Conservation (phyloP, 768 basidiomycete species). For the Lactifluus subvellereus region DNA sequence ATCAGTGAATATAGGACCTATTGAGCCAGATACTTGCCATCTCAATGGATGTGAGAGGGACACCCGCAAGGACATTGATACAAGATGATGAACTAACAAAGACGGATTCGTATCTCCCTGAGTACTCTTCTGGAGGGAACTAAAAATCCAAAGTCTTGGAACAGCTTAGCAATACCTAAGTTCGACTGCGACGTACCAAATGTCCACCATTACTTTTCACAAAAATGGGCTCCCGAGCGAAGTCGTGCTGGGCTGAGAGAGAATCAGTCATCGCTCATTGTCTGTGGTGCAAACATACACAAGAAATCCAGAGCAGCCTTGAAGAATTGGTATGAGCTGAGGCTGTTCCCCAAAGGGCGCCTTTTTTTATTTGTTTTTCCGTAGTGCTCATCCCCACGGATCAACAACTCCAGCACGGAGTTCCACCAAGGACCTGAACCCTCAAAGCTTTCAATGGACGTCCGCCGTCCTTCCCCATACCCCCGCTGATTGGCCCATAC, state of each 20-base stretch:
- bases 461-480: slow-evolving; percentile 50
- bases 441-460: slow-evolving; percentile 67
- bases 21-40: slow-evolving; percentile 44
- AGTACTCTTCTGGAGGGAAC: slow-evolving; percentile 58
- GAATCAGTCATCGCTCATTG: background rate
- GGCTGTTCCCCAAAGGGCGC: slow-evolving; percentile 64
- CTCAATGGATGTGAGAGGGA: slow-evolving; percentile 73
- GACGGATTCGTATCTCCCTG: slow-evolving; percentile 44
- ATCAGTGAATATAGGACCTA: slow-evolving; percentile 7
- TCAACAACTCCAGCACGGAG: slow-evolving; percentile 50
- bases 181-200: slow-evolving; percentile 36
- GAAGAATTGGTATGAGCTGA: slow-evolving; percentile 90
- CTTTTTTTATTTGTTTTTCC: slow-evolving; percentile 31
- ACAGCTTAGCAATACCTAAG: background rate
- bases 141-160: slow-evolving; percentile 28
- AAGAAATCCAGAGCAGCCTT: slow-evolving; percentile 80
- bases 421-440: slow-evolving; percentile 64
- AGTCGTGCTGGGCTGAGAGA: slow-evolving; percentile 62
- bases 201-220: slow-evolving; percentile 52
- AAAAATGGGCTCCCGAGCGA: slow-evolving; percentile 49
- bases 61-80: slow-evolving; percentile 69
- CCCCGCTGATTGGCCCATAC: slow-evolving; percentile 91
- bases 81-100: slow-evolving; percentile 77
- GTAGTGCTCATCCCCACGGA: slow-evolving; percentile 60
- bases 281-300: slow-evolving; percentile 42